These are phyloP conservation scores for Mycogone perniciosa DNA, from an alignment of 2,329 filamentous ascomycete species.

Conservation along the genomic window DNA sequence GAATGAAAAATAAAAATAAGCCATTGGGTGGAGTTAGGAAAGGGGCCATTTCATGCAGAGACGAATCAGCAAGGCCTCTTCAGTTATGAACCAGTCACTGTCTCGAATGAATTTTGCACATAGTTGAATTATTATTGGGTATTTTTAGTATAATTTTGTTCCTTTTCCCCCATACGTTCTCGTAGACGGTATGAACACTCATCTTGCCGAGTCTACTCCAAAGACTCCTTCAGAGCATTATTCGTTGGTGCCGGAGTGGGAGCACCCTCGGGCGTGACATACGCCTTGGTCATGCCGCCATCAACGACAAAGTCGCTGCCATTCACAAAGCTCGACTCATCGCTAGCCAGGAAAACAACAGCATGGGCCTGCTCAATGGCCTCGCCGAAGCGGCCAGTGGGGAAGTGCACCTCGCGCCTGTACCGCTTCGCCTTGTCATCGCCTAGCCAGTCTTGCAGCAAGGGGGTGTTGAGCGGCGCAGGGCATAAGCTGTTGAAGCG, in stretches of 20 bases:
- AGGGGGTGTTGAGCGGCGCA: slow-evolving; percentile 83
- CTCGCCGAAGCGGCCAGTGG: slow-evolving; percentile 80
- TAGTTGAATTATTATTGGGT: background rate
- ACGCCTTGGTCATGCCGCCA: slow-evolving; percentile 91
- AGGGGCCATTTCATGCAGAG: background rate
- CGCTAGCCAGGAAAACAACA: slow-evolving; percentile 78
- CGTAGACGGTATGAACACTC: background rate
- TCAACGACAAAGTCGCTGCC: slow-evolving; percentile 92
- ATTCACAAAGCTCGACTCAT: slow-evolving; percentile 86
- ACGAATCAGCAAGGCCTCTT: background rate
- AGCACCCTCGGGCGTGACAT: slow-evolving; percentile 62
- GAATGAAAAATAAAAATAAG: background rate
- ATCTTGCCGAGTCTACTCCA: slow-evolving; percentile 25
- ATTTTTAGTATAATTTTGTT: background rate
- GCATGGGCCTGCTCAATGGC: slow-evolving; percentile 90
- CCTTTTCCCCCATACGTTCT: background rate
- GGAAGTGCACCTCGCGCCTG: slow-evolving; percentile 84
- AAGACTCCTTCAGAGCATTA: slow-evolving; percentile 48
- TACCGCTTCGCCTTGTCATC: slow-evolving; percentile 76
- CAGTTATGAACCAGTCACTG: no score
- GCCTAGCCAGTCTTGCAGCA: slow-evolving; percentile 89
- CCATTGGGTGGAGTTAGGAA: slow-evolving; percentile 19
- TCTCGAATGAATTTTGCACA: no score
- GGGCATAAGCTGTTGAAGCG: slow-evolving; percentile 89
- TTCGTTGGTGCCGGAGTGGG: slow-evolving; percentile 49